phyloP scores from a whole-genome alignment of 2,329 filamentous ascomycete genomes.

The Venturia nashicola region DNA sequence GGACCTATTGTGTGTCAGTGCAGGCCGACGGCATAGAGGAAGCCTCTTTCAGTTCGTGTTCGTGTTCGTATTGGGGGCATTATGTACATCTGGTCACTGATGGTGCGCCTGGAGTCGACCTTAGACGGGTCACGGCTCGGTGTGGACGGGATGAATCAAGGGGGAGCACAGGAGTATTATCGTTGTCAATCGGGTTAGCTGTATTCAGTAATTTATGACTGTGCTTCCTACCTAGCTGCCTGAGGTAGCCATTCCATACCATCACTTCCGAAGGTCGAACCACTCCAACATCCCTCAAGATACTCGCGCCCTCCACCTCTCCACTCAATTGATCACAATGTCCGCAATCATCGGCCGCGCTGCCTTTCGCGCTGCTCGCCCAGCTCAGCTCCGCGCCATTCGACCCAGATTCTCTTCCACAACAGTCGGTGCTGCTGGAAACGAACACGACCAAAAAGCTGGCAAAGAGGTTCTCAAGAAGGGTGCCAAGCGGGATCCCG shows the following conservation, averaged over 20 bases:
- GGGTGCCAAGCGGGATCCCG: constrained; percentile 57
- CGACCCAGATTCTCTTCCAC: constrained; percentile 9
- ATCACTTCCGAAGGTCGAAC: background rate
- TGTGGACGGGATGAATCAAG: background rate
- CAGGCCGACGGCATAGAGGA: background rate
- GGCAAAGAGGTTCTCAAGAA: constrained; percentile 42
- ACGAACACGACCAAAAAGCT: constrained; percentile 14
- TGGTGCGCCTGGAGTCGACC: constrained; percentile 5
- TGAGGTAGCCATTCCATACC: no score
- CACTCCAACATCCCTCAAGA: constrained; percentile 6
- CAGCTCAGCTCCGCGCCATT: constrained; percentile 20
- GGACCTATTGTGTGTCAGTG: background rate
- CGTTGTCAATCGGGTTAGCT: background rate
- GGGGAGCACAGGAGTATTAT: background rate
- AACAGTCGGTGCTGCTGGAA: background rate
- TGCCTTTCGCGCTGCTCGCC: constrained; percentile 33
- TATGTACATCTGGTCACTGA: background rate
- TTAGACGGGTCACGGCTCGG: background rate
- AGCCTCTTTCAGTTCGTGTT: background rate
- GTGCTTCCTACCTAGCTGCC: no score
- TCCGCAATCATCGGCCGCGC: constrained; percentile 33
- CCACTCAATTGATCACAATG: constrained; percentile 18
- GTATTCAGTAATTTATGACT: background rate
- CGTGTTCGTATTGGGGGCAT: background rate
- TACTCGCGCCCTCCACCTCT: constrained; percentile 1